Base-by-base conservation (phyloP, 78 protist genomes). In the Polysphondylium violaceum region DNA sequence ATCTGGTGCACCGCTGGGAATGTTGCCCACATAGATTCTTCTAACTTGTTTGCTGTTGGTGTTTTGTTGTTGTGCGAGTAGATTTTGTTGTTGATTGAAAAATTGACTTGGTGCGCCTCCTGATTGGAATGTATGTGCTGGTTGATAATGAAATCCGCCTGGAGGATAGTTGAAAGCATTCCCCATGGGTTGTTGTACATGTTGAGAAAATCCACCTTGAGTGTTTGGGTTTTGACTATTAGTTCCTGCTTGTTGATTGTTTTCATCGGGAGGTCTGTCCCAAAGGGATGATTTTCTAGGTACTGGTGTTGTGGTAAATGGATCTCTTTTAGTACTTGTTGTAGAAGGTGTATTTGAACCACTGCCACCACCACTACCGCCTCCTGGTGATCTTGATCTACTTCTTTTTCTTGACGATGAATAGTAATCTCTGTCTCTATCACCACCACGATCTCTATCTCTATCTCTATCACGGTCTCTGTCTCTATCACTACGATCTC, bases 11-110 rank as follows among this genome's bases (percentile, higher is more conserved):
- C 74, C 85, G 11, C 86, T 75, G 59, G 96, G 96, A 1, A 93
- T 71, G 27, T 93, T 93, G 8, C 96, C 96, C 17, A 93, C 85
- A 77, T 93, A 93, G 6, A 93, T 44, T 33, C 89, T 33, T 60
- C 89, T 63, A 27, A 47, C 44, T 33, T 76, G 96, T 77, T 86
- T 79, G 5, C 31, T 31, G 63, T 74, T 29, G 38, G 11, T 14
- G 6, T n/a, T 25, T 51, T 31, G 77, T 27, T 67, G 89, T 23
- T 19, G n/a, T 19, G 2, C 35, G 23, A 29, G 53, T 41, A 16
- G 58, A 29, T 12, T n/a, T 25, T 35, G 60, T 38, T 41, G 76
- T 71, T 27, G 74, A 47, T 29, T 58, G 60, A 3, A 23, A 5
- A 56, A 16, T 29, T 36, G 27, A 9, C 36, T 58, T 59, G 67